Conservation (phyloP, 345 rosid genomes). For the Viola odorata region DNA sequence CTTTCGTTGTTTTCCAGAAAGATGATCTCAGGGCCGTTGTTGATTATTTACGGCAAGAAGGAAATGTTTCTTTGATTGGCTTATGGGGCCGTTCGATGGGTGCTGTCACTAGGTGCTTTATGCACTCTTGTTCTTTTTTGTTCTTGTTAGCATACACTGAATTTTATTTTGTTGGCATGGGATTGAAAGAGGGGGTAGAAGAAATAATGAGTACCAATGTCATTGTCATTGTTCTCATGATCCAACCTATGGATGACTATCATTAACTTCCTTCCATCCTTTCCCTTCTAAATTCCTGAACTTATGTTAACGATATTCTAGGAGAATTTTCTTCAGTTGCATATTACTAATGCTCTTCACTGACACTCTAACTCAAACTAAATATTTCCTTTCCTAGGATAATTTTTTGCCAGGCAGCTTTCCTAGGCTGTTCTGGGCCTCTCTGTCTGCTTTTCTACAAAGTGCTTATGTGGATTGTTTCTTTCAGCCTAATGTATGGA, state of each 20-base stretch:
- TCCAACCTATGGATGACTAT: background rate
- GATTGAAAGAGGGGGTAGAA: no score
- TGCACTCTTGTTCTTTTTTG: constrained; percentile 9
- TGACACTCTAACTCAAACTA: no score
- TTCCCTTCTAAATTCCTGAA: background rate
- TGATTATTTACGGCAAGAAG: constrained; percentile 75
- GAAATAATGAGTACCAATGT: no score
- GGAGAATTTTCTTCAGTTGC: no score
- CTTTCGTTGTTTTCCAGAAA: constrained; percentile 45
- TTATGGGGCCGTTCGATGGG: constrained; percentile 99
- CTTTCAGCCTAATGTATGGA: constrained; percentile 81
- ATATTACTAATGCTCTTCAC: no score
- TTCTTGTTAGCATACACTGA: no score
- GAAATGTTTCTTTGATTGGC: constrained; percentile 82
- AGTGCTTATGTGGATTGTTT: constrained; percentile 11
- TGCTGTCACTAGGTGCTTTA: constrained; percentile 73
- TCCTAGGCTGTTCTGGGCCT: constrained; percentile 1
- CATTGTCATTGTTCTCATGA: no score
- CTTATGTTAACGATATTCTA: no score
- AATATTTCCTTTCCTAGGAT: background rate
- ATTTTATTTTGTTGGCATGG: no score
- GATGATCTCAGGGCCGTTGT: constrained; percentile 86
- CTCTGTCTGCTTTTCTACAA: constrained; percentile 8
- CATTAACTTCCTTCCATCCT: background rate
- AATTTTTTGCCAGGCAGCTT: background rate